Conservation (phyloP, 1,284 basidiomycete species). For the Albatrellus sp. region DNA sequence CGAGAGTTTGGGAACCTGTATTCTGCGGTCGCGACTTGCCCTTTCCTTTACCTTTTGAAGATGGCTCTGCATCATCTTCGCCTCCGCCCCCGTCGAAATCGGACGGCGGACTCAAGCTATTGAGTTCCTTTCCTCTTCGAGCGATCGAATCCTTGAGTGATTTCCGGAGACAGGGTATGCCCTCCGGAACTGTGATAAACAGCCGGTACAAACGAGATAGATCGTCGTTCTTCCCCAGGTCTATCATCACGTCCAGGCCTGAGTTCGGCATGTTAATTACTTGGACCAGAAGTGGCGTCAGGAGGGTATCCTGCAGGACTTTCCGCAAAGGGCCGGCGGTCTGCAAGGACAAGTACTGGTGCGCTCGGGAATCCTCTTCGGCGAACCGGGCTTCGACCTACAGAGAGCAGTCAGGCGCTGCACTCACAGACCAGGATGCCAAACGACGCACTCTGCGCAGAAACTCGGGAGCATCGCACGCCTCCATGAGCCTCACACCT, state of each 20-base stretch:
- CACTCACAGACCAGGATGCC: conserved; percentile 1
- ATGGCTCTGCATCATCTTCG: conserved; percentile 24
- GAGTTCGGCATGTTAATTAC: conserved; percentile 78
- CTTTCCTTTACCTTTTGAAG: conserved; percentile 43
- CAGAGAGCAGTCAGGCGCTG: conserved; percentile 11
- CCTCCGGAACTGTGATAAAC: conserved; percentile 61
- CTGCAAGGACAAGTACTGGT: conserved; percentile 77
- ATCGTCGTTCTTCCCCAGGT: conserved; percentile 69
- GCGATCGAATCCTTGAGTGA: conserved; percentile 70
- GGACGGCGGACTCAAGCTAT: conserved; percentile 28
- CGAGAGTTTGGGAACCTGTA: conserved; percentile 31
- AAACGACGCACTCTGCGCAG: conserved; percentile 47
- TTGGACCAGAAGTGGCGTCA: conserved; percentile 65
- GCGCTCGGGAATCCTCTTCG: conserved; percentile 80
- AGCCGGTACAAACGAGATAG: conserved; percentile 75
- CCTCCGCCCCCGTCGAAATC: conserved; percentile 19
- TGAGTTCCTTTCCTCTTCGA: conserved; percentile 74
- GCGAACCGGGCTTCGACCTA: conserved; percentile 79
- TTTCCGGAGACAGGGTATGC: conserved; percentile 53
- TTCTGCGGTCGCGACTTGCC: conserved; percentile 38
- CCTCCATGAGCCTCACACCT: conserved; percentile 58
- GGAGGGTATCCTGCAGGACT: conserved; percentile 70
- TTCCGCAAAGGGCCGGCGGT: conserved; percentile 62
- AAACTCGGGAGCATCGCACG: conserved; percentile 76
- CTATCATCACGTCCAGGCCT: conserved; percentile 83